Evolutionary conservation across 169 alveolate genomes (phyloP), one percentile per base, ranked within the genome.

Genomic region (Plasmodium vinckei): DNA sequence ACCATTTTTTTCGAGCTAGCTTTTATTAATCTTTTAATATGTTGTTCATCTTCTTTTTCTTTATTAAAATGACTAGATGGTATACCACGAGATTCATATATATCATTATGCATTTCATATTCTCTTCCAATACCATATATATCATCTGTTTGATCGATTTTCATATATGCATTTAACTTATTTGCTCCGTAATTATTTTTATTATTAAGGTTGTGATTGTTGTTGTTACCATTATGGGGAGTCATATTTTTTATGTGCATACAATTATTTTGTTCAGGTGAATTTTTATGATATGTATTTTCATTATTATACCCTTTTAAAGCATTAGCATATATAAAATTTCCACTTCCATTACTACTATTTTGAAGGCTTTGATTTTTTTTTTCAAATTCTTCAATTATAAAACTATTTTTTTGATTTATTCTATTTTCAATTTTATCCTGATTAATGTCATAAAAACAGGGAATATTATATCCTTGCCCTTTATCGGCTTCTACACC

Each of bases 21-120:
- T 15, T 70, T 27, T n/a, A 10, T 72, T 6, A 72, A 9, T 44
- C n/a, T 57, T 39, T 42, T 72, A 27, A 57, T 57, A 12, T 57
- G 23, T 9, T 72, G 42, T 21, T 72, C 72, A 23, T 72, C 87
- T 39, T 57, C 71, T 44, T 13, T n/a, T 49, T 17, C 21, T 13
- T 13, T 15, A 51, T 51, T 15, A 13, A 12, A 13, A 13, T 51
- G 59, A 9, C n/a, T 13, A 15, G n/a, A 15, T 51, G 59, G 5
- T 5, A 25, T 68, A 21, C 39, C 47, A 6, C 42, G 59, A 12
- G n/a, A 15, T 13, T 12, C 19, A 3, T 51, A 51, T 21, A 51
- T 15, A 7, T 51, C 59, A 13, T 13, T 13, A 51, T 51, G 59
- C 19, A 15, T 17, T 1, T 65, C 53, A 33, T 33, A 33, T 33